Base-by-base conservation (phyloP, 441 rosid genomes). In the Croton laevigatus region DNA sequence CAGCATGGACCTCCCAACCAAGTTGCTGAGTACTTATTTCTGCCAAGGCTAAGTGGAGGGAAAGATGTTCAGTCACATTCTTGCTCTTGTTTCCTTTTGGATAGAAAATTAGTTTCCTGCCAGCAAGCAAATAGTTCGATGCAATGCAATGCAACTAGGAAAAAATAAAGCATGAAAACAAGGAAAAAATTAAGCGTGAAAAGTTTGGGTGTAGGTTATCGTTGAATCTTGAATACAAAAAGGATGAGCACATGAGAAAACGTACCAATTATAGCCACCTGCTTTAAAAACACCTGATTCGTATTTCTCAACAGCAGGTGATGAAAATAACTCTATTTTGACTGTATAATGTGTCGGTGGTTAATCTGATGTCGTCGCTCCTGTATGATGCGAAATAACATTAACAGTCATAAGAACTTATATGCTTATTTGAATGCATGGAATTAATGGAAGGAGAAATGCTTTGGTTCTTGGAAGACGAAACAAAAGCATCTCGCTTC, bases 181-280 rank as follows among this genome's bases (percentile, higher is more conserved):
- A 13, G 4, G 54, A 51, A 27, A 27, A 27, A 27, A 27, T 27
- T 27, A 27, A 27, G 32, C 2, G 32, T 51, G 8, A 51, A 51
- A 51, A 51, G 19, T 4, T 51, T 14, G 0, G 22, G 0, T 2
- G 22, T 51, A 1, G 54, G 22, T 8, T 51, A 17, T 51, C 7
- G 20, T 51, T 19, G 19, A 17, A 51, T 51, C 32, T 27, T 27
- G 32, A 51, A 51, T 14, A 51, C 54, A 49, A 6, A 14, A 17
- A 49, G 17, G 54, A 49, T 17, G 20, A 10, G 19, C 0, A 49
- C 7, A 5, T 6, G 63, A 48, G 5, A 27, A 54, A 46, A 22
- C 16, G 66, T 80, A 89, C 94, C 97, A 87, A 76, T 84, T 86
- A 78, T 83, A 86, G 76, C 91, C 93, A 65, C 88, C 87, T 14